Conservation (phyloP, 2,329 filamentous ascomycete species). For the Arthrobotrys conoides region DNA sequence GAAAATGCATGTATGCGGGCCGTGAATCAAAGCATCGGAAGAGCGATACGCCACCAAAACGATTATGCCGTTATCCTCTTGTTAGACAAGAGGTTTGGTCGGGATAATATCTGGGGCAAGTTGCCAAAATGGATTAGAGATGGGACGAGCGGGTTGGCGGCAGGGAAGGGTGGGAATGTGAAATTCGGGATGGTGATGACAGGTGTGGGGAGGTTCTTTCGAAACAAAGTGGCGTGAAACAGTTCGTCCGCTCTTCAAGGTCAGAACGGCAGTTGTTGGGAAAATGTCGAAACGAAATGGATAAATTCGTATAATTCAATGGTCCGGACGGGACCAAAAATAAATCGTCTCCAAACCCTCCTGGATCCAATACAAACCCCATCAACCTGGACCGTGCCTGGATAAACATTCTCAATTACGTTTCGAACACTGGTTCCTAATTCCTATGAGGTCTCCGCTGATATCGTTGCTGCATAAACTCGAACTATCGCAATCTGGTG, state of each 20-base stretch:
- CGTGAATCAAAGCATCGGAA: constrained; percentile 95
- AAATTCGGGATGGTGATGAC: constrained; percentile 74
- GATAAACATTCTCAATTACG: constrained; percentile 7
- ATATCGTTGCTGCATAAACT: background rate
- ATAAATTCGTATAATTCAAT: constrained; percentile 3
- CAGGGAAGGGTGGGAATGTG: constrained; percentile 18
- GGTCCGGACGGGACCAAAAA: constrained; percentile 2
- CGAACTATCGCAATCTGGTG: background rate
- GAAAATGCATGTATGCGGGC: constrained; percentile 89
- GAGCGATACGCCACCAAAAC: constrained; percentile 86
- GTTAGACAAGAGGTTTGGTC: constrained; percentile 84
- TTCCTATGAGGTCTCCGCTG: background rate
- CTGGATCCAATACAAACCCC: background rate
- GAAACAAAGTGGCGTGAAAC: constrained; percentile 68
- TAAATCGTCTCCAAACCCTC: constrained; percentile 2
- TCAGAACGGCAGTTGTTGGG: constrained; percentile 15
- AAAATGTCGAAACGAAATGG: constrained; percentile 1
- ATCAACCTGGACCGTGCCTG: constrained; percentile 1
- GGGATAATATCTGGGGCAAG: constrained; percentile 80
- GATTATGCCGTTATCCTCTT: constrained; percentile 94
- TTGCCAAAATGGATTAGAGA: constrained; percentile 89
- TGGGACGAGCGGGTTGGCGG: constrained; percentile 71
- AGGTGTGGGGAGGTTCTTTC: constrained; percentile 73
- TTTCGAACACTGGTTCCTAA: background rate
- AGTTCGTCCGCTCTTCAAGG: background rate